Evolutionary conservation across 2,329 filamentous ascomycete genomes (phyloP).

Genomic region (Nemania sp.): DNA sequence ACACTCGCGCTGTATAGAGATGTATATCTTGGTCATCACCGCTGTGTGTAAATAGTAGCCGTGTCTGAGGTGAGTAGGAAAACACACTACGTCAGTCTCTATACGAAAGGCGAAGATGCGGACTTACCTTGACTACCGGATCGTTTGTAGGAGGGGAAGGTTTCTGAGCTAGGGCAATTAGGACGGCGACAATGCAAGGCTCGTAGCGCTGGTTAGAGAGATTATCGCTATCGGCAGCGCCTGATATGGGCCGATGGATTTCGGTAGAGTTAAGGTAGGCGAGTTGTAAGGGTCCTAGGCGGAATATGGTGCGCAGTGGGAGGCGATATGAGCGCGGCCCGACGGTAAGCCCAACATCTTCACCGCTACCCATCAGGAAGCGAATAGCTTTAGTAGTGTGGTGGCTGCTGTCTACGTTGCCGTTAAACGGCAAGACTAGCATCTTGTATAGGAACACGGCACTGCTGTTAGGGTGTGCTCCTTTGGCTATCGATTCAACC

Average conservation of each 20-base stretch:
- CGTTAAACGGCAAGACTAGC: constrained; percentile 11
- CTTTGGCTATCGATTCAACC: background rate
- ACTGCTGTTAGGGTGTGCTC: background rate
- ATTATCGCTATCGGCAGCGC: background rate
- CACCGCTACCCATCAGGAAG: too few species aligned
- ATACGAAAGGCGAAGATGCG: background rate
- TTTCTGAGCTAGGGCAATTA: constrained; percentile 21
- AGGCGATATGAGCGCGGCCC: constrained; percentile 13
- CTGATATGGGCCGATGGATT: background rate
- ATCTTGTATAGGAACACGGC: background rate
- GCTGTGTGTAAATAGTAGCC: constrained; percentile 13
- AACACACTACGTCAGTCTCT: background rate
- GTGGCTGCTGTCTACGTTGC: background rate
- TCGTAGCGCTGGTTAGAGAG: constrained; percentile 33
- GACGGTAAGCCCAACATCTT: too few species aligned
- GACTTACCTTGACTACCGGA: constrained; percentile 8
- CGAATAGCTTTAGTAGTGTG: too few species aligned
- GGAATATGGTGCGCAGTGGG: constrained; percentile 3
- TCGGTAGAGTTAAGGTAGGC: background rate
- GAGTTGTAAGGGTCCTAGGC: constrained; percentile 7
- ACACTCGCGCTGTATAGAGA: constrained; percentile 22
- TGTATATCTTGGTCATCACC: constrained; percentile 8
- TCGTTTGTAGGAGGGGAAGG: background rate
- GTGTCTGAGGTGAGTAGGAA: background rate
- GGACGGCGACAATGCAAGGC: constrained; percentile 46